Percentiles rank a stretch among this genome's conserved stretches.
Conservation (phyloP, 169 alveolate genomes). For the Plasmodium chabaudi region DNA sequence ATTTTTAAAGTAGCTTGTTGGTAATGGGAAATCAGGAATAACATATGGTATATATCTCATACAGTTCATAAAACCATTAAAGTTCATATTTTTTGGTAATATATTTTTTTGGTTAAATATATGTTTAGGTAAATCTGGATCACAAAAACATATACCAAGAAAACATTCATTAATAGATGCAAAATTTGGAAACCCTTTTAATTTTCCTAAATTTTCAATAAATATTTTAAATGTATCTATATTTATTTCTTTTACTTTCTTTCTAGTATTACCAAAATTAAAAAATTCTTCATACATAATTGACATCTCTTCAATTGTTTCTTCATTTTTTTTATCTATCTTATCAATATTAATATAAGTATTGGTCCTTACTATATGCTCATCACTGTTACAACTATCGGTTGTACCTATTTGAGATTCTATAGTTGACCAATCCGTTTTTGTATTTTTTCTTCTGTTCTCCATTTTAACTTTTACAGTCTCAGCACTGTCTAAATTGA, state of each 20-base stretch:
- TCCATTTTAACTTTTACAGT: too few relatives aligned
- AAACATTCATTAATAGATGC: slow-evolving; percentile 64
- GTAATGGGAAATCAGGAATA: slow-evolving; percentile 71
- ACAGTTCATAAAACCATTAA: slow-evolving; percentile 67
- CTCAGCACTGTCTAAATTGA: too few relatives aligned
- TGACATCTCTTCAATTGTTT: slow-evolving; percentile 56
- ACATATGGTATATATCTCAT: slow-evolving; percentile 76
- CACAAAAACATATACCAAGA: slow-evolving; percentile 68
- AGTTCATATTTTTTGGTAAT: slow-evolving; percentile 59
- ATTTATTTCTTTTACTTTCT: slow-evolving; percentile 61
- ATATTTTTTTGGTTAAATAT: slow-evolving; percentile 38
- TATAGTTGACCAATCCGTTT: too few relatives aligned
- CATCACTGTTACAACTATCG: neutral
- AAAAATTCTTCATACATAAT: slow-evolving; percentile 28
- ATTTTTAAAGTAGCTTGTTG: slow-evolving; percentile 35
- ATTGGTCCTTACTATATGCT: neutral
- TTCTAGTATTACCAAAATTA: slow-evolving; percentile 17
- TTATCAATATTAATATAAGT: neutral
- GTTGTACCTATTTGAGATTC: neutral
- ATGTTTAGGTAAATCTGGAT: slow-evolving; percentile 75
- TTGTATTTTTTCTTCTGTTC: too few relatives aligned
- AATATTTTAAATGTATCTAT: slow-evolving; percentile 35
- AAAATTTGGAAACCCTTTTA: slow-evolving; percentile 64
- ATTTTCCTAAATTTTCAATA: slow-evolving; percentile 63
- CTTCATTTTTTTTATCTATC: neutral